These are phyloP conservation scores for Aspergillus felis DNA, from an alignment of 2,329 filamentous ascomycete species.

Conservation along the genomic window DNA sequence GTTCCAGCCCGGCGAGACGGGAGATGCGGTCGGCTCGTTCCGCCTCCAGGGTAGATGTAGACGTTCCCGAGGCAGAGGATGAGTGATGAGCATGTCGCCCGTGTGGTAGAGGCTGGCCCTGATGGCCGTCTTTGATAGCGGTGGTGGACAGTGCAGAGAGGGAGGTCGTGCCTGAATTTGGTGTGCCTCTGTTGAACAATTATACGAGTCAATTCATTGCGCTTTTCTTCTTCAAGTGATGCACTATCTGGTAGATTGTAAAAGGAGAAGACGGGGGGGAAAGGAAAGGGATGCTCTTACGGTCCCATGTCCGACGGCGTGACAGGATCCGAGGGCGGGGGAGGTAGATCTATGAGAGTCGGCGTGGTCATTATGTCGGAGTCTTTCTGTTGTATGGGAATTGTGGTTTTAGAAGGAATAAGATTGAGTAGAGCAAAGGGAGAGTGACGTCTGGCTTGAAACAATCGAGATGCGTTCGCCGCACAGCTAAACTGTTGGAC, in stretches of 20 bases:
- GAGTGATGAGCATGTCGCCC: slow-evolving; percentile 50
- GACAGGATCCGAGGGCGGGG: slow-evolving; percentile 74
- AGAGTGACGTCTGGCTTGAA: neutral
- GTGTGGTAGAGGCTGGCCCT: slow-evolving; percentile 68
- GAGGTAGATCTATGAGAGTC: slow-evolving; percentile 79
- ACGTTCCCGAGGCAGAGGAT: slow-evolving; percentile 55
- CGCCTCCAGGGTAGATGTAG: slow-evolving; percentile 74
- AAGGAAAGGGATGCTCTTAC: slow-evolving; percentile 52
- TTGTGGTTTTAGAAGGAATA: neutral
- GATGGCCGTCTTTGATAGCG: slow-evolving; percentile 93
- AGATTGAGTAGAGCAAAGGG: neutral
- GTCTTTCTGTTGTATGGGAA: neutral
- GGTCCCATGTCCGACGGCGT: slow-evolving; percentile 82
- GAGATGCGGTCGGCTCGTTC: slow-evolving; percentile 95
- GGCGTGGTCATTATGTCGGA: slow-evolving; percentile 45
- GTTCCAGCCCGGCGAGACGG: slow-evolving; percentile 85
- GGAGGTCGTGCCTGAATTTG: slow-evolving; percentile 87
- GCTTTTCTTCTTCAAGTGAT: neutral
- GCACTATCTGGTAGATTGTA: neutral
- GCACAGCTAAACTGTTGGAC: neutral
- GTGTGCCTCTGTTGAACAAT: slow-evolving; percentile 66
- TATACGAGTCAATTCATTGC: slow-evolving; percentile 14
- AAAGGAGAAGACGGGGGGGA: slow-evolving; percentile 10
- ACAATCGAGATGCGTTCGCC: neutral
- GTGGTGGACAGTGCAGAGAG: slow-evolving; percentile 89